phyloP scores from a whole-genome alignment of 495 filamentous ascomycete genomes.

The Neurospora sp. region DNA sequence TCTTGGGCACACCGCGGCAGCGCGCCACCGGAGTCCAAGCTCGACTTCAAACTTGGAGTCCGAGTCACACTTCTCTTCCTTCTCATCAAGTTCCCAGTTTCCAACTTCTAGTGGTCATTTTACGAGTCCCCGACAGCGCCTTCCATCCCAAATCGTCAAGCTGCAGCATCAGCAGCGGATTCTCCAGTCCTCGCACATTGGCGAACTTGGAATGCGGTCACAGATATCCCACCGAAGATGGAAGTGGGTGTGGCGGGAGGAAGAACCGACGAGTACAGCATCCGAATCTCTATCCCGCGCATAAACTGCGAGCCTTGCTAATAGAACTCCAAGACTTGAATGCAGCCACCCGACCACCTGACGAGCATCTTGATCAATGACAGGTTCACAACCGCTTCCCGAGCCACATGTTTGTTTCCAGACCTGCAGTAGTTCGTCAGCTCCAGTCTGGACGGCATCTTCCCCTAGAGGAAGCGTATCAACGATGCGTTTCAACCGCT shows the following conservation, averaged over 20 bases:
- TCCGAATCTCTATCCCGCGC: not conserved
- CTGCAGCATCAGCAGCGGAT: not conserved
- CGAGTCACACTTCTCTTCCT: not conserved
- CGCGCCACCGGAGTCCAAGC: not conserved
- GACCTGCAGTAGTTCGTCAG: not conserved
- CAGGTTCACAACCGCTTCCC: not conserved
- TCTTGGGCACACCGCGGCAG: not conserved
- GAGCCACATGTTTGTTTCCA: not conserved
- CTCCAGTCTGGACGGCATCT: not conserved
- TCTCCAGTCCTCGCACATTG: not conserved
- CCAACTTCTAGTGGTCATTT: not conserved
- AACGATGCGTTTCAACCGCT: not conserved
- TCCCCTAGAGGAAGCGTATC: not conserved
- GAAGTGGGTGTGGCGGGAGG: not conserved
- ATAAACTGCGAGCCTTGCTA: not conserved
- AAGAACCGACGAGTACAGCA: not conserved
- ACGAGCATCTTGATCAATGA: not conserved
- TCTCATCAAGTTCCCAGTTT: not conserved
- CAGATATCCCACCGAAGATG: not conserved
- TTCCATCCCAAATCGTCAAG: not conserved
- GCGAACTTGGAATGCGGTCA: not conserved
- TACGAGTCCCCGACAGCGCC: not conserved
- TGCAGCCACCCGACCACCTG: not conserved
- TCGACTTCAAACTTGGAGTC: not conserved
- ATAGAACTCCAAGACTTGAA: not conserved